A percentile compares a stretch with the other conserved stretches of the same genome.
phyloP scores from a whole-genome alignment of 768 basidiomycete genomes.

The Tephrocybe sp. region DNA sequence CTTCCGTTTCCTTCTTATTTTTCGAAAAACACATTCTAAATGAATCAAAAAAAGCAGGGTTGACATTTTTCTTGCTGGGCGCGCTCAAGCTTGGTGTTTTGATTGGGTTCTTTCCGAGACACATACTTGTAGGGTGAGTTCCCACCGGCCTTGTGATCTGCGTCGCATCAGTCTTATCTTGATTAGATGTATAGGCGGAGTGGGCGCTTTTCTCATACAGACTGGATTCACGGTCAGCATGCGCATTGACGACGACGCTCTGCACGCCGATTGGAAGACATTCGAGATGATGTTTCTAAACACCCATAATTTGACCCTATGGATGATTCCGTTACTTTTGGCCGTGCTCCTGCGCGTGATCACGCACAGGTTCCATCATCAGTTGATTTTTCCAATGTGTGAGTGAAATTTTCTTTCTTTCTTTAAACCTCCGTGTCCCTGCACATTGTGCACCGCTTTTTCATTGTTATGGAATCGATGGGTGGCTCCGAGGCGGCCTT shows the following conservation, averaged over 20 bases:
- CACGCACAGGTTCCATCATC: conserved; percentile 80
- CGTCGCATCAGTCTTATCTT: not conserved
- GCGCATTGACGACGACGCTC: conserved; percentile 76
- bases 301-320: conserved; percentile 63
- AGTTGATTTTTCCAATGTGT: conserved; percentile 91
- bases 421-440: not conserved
- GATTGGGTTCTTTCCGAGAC: conserved; percentile 94
- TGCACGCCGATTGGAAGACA: conserved; percentile 64
- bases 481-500: too few relatives aligned
- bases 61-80: conserved; percentile 87
- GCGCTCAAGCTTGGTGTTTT: conserved; percentile 79
- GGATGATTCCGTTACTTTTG: conserved; percentile 76
- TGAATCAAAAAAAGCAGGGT: conserved; percentile 38
- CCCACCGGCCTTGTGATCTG: not conserved
- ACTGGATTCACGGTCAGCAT: conserved; percentile 90
- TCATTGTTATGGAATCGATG: too few relatives aligned
- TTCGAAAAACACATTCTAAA: not conserved
- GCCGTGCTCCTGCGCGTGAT: conserved; percentile 79
- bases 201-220: conserved; percentile 88
- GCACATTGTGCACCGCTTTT: too few relatives aligned
- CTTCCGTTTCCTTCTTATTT: not conserved
- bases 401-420: conserved; percentile 28
- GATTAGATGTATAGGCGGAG: conserved; percentile 87
- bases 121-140: conserved; percentile 90
- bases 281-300: conserved; percentile 70